Conservation (phyloP, 306 rosid species). For the Medicago ruthenica region DNA sequence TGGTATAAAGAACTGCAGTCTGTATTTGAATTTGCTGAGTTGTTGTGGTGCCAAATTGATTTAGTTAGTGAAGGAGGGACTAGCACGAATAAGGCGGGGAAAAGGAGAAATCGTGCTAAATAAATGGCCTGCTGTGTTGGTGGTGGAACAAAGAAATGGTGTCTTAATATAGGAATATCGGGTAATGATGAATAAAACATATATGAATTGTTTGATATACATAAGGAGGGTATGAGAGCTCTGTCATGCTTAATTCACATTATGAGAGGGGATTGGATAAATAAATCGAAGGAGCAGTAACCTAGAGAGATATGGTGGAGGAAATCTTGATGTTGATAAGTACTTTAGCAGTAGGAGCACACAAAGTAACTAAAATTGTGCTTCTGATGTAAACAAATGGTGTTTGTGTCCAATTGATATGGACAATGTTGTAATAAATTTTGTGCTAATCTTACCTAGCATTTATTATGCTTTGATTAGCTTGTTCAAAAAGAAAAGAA, state of each 20-base stretch:
- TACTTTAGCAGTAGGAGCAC: background rate
- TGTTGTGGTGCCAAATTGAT: background rate
- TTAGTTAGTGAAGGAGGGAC: background rate
- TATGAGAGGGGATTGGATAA: background rate
- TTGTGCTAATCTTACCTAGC: background rate
- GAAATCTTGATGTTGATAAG: background rate
- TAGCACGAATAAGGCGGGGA: background rate
- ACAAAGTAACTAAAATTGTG: background rate
- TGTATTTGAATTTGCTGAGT: background rate
- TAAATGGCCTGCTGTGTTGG: background rate
- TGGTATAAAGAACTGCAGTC: background rate
- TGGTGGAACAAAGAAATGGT: background rate
- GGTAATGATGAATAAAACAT: background rate
- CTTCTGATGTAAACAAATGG: background rate
- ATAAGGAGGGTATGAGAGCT: background rate
- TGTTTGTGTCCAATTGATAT: background rate
- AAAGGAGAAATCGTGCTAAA: background rate
- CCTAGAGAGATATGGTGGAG: background rate
- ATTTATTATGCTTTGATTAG: background rate
- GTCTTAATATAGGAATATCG: background rate
- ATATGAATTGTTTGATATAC: slow-evolving; percentile 1
- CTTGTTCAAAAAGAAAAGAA: background rate
- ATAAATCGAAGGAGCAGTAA: background rate
- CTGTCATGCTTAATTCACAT: background rate
- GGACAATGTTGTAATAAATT: background rate